Conservation (phyloP, 2,329 filamentous ascomycete genomes). For the Dactylellina drechsleri region DNA sequence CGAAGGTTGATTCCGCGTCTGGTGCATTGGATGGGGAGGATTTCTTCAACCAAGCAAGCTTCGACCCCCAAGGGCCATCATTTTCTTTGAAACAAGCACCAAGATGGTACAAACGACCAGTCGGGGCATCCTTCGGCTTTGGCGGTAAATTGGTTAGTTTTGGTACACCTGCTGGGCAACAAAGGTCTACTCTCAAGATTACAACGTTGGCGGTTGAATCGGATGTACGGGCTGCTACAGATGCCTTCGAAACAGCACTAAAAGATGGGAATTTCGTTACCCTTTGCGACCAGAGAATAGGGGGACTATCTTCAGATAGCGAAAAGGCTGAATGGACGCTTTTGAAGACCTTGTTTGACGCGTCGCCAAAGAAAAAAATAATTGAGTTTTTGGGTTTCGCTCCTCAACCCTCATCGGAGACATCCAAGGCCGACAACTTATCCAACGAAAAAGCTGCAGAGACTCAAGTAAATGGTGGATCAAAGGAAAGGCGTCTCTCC, state of each 20-base stretch:
- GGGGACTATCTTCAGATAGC: conserved; percentile 80
- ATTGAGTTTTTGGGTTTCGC: conserved; percentile 90
- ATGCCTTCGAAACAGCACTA: conserved; percentile 85
- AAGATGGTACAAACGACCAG: conserved; percentile 86
- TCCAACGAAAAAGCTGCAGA: conserved; percentile 28
- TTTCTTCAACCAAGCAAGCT: conserved; percentile 94
- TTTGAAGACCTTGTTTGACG: conserved; percentile 84
- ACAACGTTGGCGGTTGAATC: conserved; percentile 89
- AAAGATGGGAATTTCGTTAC: conserved; percentile 78
- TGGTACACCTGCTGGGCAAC: conserved; percentile 71
- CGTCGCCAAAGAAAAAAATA: conserved; percentile 85
- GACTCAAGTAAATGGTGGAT: conserved; percentile 57
- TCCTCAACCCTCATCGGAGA: conserved; percentile 65
- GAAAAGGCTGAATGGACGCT: conserved; percentile 97
- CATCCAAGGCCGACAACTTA: conserved; percentile 43
- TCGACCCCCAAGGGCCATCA: conserved; percentile 86
- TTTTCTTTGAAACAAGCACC: conserved; percentile 88
- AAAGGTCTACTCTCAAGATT: conserved; percentile 81
- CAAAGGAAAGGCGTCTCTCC: conserved; percentile 73
- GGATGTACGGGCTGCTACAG: conserved; percentile 81
- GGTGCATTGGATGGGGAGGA: conserved; percentile 86
- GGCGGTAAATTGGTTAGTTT: conserved; percentile 90
- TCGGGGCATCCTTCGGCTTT: conserved; percentile 91
- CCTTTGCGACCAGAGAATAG: conserved; percentile 82
- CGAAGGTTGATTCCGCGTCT: conserved; percentile 66